A percentile compares a stretch with the other conserved stretches of the same genome.
Evolutionary conservation across 106 monocot genomes (phyloP).

Genomic region (Acanthochlamys bracteata): DNA sequence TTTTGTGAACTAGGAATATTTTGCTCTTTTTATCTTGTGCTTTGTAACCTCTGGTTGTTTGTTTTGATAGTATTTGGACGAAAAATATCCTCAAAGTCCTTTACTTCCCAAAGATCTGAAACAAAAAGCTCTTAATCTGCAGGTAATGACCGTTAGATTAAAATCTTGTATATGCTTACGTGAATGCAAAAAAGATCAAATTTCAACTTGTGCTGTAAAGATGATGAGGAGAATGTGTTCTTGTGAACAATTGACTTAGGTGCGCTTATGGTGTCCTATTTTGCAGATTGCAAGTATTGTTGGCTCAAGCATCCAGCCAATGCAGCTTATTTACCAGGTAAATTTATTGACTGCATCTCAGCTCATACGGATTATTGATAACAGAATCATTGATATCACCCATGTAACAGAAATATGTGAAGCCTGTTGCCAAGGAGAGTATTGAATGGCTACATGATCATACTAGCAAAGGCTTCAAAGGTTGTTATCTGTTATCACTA

Average conservation of each 20-base stretch:
- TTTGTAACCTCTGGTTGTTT: neutral
- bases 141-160: constrained; percentile 1
- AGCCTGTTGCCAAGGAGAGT: neutral
- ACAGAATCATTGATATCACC: neutral
- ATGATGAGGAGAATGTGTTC: no score
- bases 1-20: no score
- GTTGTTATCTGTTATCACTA: constrained; percentile 4
- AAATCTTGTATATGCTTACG: neutral
- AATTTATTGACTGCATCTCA: neutral
- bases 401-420: neutral
- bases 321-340: constrained; percentile 21
- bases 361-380: no score
- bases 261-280: no score
- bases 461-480: constrained; percentile 17
- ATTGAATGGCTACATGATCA: constrained; percentile 20
- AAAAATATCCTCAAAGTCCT: neutral
- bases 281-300: constrained; percentile 29
- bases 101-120: neutral
- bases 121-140: neutral
- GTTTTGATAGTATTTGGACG: neutral
- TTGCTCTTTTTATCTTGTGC: neutral
- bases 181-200: no score
- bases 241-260: no score
- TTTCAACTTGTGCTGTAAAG: no score
- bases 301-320: constrained; percentile 25